Conservation (phyloP, 139 green algal species). For the Penium margaritaceum region DNA sequence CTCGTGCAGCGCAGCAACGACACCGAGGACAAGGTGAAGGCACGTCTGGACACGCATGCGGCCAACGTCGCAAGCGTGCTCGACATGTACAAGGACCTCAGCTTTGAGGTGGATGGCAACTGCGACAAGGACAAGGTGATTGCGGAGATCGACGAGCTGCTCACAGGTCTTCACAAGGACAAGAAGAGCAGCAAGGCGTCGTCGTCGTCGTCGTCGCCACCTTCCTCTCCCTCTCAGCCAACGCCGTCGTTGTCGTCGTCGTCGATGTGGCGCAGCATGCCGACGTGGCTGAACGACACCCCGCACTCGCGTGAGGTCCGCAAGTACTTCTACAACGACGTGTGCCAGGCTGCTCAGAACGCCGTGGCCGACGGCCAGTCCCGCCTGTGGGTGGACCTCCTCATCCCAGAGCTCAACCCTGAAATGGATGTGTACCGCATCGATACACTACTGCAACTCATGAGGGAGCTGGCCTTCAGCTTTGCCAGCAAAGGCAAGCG, state of each 20-base stretch:
- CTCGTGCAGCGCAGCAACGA: slow-evolving; percentile 75
- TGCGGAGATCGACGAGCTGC: slow-evolving; percentile 33
- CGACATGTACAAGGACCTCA: slow-evolving; percentile 12
- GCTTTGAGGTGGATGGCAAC: slow-evolving; percentile 42
- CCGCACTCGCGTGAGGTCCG: slow-evolving; percentile 43
- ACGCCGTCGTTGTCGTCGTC: not conserved
- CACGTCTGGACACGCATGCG: slow-evolving; percentile 28
- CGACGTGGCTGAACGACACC: slow-evolving; percentile 45
- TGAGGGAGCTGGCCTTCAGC: slow-evolving; percentile 59
- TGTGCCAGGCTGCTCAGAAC: slow-evolving; percentile 12
- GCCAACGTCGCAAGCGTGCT: slow-evolving; percentile 25
- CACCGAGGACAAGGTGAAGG: slow-evolving; percentile 77
- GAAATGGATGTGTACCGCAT: slow-evolving; percentile 59
- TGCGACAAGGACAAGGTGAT: slow-evolving; percentile 26
- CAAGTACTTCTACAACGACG: slow-evolving; percentile 50
- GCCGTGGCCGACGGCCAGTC: slow-evolving; percentile 27
- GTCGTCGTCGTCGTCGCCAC: too few species aligned
- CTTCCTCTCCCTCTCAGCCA: too few species aligned
- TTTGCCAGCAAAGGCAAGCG: slow-evolving; percentile 62
- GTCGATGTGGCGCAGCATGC: slow-evolving; percentile 27
- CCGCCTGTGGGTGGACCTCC: not conserved
- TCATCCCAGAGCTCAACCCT: slow-evolving; percentile 47
- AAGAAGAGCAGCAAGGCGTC: too few species aligned
- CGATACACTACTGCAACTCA: slow-evolving; percentile 71
- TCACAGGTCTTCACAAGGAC: too few species aligned